Evolutionary conservation across 1,284 basidiomycete genomes (phyloP), one percentile per base, ranked within the genome.

Genomic region (Agroathelia rolfsii): DNA sequence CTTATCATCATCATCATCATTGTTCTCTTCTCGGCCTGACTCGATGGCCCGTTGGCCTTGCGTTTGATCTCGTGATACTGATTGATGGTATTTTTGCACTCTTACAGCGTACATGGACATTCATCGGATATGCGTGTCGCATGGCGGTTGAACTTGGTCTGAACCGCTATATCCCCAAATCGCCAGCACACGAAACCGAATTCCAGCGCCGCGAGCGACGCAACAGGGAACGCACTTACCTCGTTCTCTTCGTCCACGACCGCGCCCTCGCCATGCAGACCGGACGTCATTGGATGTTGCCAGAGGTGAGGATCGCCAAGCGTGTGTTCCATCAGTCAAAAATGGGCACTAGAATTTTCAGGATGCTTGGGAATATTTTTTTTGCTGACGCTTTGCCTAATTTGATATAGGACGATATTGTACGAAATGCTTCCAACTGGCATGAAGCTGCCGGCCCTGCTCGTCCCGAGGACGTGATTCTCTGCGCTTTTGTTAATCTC

Each of bases 101-200:
- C n/a, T 44, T 21, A 18, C 47, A 82, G 79, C 71, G 77, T 26
- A 85, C 82, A 7, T 87, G 83, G 82, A 79, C 71, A 30, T 87
- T 80, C 51, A 83, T 87, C 47, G 83, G 83, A 39, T 82, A 83
- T 55, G 78, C 83, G n/a, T 82, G 79, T 49, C 76, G 83, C 32
- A 85, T 87, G 81, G 80, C 84, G 12, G 73, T 87, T 19, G 82
- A 86, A 48, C 66, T 87, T 24, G 72, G 74, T 21, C 61, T 87
- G 16, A 87, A 87, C 52, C 71, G 73, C 28, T 81, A 72, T 50
- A 50, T 73, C 30, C 49, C 66, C 10, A 55, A 62, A 24, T 69
- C 71, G 6, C 64, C 72, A 10, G 41, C 55, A 5, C 59, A 69
- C 40, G 83, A 87, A 54, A 67, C 67, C 3, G 69, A 73, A 20